Percentiles rank a stretch among this genome's conserved stretches.
These are phyloP conservation scores for Calocybe gambosa DNA, from an alignment of 1,284 basidiomycete species.

Conservation along the genomic window DNA sequence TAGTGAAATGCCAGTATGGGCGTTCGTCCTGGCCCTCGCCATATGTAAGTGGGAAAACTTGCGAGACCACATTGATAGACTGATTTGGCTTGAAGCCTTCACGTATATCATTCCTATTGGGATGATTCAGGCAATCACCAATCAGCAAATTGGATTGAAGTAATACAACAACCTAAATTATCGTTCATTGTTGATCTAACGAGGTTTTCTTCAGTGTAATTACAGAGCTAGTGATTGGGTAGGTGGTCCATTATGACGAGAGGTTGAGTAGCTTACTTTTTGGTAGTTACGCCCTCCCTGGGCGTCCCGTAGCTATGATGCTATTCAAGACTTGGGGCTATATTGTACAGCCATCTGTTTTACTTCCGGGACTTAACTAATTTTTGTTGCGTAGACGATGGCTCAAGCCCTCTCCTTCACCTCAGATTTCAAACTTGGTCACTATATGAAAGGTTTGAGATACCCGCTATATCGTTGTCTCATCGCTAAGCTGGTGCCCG, in stretches of 20 bases:
- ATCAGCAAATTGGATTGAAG: constrained; percentile 55
- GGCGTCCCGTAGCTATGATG: constrained; percentile 58
- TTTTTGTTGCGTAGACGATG: constrained; percentile 2
- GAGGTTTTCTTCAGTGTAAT: constrained; percentile 39
- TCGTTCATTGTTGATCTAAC: constrained; percentile 41
- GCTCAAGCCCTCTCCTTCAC: constrained; percentile 45
- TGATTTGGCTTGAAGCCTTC: constrained; percentile 29
- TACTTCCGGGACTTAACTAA: neutral
- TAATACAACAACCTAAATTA: constrained; percentile 10
- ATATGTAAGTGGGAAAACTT: constrained; percentile 27
- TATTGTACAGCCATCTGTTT: constrained; percentile 28
- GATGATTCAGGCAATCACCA: constrained; percentile 62
- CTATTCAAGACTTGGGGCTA: constrained; percentile 51
- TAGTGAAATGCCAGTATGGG: constrained; percentile 14
- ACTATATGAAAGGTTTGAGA: constrained; percentile 63
- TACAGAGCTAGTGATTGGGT: constrained; percentile 50
- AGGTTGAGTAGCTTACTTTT: neutral
- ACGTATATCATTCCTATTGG: constrained; percentile 44
- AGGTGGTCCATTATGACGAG: neutral
- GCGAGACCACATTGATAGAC: neutral
- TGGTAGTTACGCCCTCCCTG: constrained; percentile 35
- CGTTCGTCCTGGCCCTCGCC: constrained; percentile 40
- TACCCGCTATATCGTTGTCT: constrained; percentile 5
- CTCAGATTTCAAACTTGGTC: constrained; percentile 64
- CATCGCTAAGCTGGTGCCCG: neutral